Conservation (phyloP, 2,329 filamentous ascomycete species). For the Hymenotorrendiella dingleyae region DNA sequence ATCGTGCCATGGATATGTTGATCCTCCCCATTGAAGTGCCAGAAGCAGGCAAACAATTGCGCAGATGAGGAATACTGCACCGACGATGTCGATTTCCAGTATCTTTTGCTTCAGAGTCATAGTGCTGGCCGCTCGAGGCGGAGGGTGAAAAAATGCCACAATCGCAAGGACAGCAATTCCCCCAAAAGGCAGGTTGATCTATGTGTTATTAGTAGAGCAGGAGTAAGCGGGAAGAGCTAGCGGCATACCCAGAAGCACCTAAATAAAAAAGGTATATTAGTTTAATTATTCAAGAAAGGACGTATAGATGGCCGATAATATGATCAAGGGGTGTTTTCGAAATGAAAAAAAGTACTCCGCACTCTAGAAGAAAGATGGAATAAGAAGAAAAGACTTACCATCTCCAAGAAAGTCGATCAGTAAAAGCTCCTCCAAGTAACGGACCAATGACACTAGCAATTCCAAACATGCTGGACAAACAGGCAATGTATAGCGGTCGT, state of each 20-base stretch:
- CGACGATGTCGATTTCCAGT: constrained; percentile 42
- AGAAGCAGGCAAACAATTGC: constrained; percentile 39
- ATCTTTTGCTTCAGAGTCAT: constrained; percentile 33
- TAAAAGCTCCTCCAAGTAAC: constrained; percentile 34
- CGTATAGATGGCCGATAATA: too few species aligned
- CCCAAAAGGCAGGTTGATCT: constrained; percentile 40
- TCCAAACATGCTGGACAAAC: constrained; percentile 30
- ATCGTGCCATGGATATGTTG: constrained; percentile 38
- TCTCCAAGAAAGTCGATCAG: constrained; percentile 34
- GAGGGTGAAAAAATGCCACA: constrained; percentile 40
- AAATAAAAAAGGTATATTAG: constrained; percentile 28
- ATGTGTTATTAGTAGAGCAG: constrained; percentile 3
- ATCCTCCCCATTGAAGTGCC: constrained; percentile 44
- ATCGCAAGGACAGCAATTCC: constrained; percentile 34
- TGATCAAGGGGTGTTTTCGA: too few species aligned
- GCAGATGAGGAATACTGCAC: constrained; percentile 41
- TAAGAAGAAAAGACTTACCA: too few species aligned
- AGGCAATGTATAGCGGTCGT: constrained; percentile 30
- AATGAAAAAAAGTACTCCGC: too few species aligned
- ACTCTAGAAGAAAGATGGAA: too few species aligned
- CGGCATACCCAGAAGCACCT: constrained; percentile 3
- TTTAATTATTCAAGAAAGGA: too few species aligned
- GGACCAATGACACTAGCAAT: constrained; percentile 32
- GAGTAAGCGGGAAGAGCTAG: too few species aligned
- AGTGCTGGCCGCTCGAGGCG: constrained; percentile 27